Evolutionary conservation across 129 eudicot species (phyloP).

Genomic region (Dittrichia graveolens): DNA sequence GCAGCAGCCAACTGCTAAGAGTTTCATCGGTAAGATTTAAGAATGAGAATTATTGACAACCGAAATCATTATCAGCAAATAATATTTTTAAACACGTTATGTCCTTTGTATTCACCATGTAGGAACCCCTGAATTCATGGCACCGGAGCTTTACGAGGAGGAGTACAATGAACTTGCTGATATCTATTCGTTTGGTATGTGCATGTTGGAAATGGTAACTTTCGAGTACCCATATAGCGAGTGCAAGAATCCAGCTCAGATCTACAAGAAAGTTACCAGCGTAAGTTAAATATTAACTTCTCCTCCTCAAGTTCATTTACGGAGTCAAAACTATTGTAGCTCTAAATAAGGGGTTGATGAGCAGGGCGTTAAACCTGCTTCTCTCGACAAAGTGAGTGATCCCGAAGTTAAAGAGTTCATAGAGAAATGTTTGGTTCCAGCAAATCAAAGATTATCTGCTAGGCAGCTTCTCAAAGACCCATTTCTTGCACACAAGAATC

Average conservation of each 20-base stretch:
- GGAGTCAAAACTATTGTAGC: not conserved
- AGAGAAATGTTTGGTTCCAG: slow-evolving; percentile 76
- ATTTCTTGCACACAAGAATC: slow-evolving; percentile 52
- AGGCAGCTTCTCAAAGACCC: slow-evolving; percentile 73
- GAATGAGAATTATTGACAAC: not conserved
- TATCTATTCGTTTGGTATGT: slow-evolving; percentile 92
- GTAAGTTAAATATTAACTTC: slow-evolving; percentile 51
- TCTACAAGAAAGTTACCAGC: slow-evolving; percentile 68
- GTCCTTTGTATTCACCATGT: not conserved
- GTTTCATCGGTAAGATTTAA: slow-evolving; percentile 68
- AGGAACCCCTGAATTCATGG: slow-evolving; percentile 99
- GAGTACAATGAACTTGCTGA: slow-evolving; percentile 91
- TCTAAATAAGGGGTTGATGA: not conserved
- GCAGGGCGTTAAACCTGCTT: slow-evolving; percentile 85
- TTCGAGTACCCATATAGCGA: slow-evolving; percentile 83
- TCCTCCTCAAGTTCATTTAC: not conserved
- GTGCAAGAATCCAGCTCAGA: slow-evolving; percentile 85
- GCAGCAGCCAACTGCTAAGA: slow-evolving; percentile 72
- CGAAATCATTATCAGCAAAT: not conserved
- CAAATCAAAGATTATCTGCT: slow-evolving; percentile 66
- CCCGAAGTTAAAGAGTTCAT: slow-evolving; percentile 65
- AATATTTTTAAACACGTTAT: not conserved
- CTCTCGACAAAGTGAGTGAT: slow-evolving; percentile 66
- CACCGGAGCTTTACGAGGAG: slow-evolving; percentile 95
- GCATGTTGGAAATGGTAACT: slow-evolving; percentile 91